Evolutionary conservation across 2,329 filamentous ascomycete species (phyloP).

Genomic region (Aspergillus pseudonomiae): DNA sequence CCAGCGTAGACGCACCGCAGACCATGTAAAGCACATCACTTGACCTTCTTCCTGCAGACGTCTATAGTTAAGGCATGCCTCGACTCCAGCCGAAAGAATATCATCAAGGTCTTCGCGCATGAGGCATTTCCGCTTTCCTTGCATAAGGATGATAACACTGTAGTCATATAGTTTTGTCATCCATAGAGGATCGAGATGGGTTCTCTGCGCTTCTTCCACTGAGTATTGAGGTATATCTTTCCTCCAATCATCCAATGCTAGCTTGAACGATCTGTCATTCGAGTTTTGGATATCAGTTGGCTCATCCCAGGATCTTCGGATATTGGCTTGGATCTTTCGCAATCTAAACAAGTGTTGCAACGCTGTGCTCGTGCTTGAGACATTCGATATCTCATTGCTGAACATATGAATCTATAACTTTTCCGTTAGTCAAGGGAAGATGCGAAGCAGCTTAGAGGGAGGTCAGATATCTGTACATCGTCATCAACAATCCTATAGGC

Average conservation of each 20-base stretch:
- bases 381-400: conserved; percentile 26
- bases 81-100: conserved; percentile 28
- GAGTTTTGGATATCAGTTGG: conserved; percentile 12
- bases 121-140: conserved; percentile 27
- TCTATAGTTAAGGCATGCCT: conserved; percentile 31
- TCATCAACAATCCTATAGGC: conserved; percentile 29
- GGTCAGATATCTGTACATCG: conserved; percentile 19
- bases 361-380: conserved; percentile 23
- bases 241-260: conserved; percentile 29
- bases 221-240: conserved; percentile 32
- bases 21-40: conserved; percentile 34
- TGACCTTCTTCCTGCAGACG: conserved; percentile 31
- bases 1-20: conserved; percentile 21
- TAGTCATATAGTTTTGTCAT: conserved; percentile 33
- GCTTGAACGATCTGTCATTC: conserved; percentile 24
- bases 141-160: conserved; percentile 31
- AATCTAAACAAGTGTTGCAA: conserved; percentile 29
- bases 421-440: not conserved
- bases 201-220: conserved; percentile 24
- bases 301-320: conserved; percentile 25
- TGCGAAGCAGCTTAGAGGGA: not conserved
- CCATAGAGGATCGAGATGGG: conserved; percentile 30
- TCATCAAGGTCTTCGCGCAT: conserved; percentile 29
- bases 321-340: conserved; percentile 32
- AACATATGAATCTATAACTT: conserved; percentile 25